Evolutionary conservation across 345 rosid species (phyloP).

Genomic region (Citrus mangshanensis): DNA sequence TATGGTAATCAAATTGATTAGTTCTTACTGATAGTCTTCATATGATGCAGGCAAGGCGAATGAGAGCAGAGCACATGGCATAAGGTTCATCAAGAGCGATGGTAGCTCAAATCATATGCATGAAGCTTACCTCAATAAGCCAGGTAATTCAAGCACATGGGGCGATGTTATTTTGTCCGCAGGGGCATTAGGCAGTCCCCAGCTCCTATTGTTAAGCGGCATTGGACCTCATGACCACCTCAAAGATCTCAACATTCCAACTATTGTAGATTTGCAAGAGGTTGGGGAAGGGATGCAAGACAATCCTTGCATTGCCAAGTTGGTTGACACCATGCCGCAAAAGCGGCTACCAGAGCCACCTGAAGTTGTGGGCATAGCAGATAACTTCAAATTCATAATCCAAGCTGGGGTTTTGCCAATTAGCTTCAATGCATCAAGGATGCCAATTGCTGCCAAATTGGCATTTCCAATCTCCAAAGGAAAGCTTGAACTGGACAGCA

Average conservation of each 20-base stretch:
- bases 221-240: conserved; percentile 61
- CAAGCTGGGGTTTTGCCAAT: conserved; percentile 51
- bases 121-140: conserved; percentile 51
- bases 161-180: conserved; percentile 73
- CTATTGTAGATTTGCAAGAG: conserved; percentile 29
- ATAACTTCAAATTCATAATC: conserved; percentile 48
- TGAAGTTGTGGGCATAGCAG: conserved; percentile 60
- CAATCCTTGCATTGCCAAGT: conserved; percentile 48
- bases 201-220: conserved; percentile 64
- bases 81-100: conserved; percentile 56
- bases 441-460: conserved; percentile 51
- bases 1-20: not conserved
- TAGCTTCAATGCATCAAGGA: conserved; percentile 44
- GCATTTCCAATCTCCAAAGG: conserved; percentile 73
- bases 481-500: conserved; percentile 45
- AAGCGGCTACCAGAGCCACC: conserved; percentile 59
- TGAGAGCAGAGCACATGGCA: conserved; percentile 44
- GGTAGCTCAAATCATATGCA: conserved; percentile 38
- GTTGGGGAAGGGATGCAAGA: conserved; percentile 65
- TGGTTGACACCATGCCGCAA: conserved; percentile 40
- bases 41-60: conserved; percentile 32
- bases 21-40: not conserved
- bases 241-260: conserved; percentile 39
- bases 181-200: conserved; percentile 80
- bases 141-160: conserved; percentile 16